These are phyloP conservation scores for Chionographis japonica DNA, from an alignment of 106 monocot species.

Conservation along the genomic window DNA sequence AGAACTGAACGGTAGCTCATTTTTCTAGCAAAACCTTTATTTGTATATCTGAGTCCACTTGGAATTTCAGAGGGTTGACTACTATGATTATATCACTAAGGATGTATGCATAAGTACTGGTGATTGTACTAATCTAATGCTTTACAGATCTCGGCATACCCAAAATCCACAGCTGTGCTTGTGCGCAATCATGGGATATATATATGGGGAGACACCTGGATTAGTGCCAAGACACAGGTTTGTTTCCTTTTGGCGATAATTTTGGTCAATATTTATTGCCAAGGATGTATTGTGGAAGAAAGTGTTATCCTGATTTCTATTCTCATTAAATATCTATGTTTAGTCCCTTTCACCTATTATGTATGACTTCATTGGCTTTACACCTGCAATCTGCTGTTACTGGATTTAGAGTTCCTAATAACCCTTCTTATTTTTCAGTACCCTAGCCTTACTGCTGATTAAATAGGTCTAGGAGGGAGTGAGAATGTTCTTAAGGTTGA, in stretches of 20 bases:
- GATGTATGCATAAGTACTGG: not conserved
- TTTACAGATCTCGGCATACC: conserved; percentile 81
- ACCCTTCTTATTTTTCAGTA: too few relatives aligned
- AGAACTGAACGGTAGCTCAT: too few relatives aligned
- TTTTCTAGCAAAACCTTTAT: not conserved
- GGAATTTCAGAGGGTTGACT: not conserved
- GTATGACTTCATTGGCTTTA: too few relatives aligned
- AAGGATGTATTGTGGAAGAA: not conserved
- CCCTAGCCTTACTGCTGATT: too few relatives aligned
- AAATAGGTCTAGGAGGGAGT: too few relatives aligned
- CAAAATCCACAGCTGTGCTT: conserved; percentile 92
- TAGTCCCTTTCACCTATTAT: not conserved
- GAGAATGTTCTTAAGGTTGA: too few relatives aligned
- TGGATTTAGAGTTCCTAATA: too few relatives aligned
- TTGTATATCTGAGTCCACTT: not conserved
- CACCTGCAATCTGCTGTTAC: too few relatives aligned
- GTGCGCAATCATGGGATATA: conserved; percentile 95
- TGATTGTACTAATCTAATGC: conserved; percentile 1
- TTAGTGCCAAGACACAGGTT: conserved; percentile 95
- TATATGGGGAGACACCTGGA: conserved; percentile 98
- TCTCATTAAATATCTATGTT: not conserved
- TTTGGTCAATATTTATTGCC: not conserved
- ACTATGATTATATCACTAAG: too few relatives aligned
- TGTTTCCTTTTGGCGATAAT: conserved; percentile 12
- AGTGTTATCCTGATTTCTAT: not conserved